These are phyloP conservation scores for Kwoniella sp. DNA, from an alignment of 768 basidiomycete genomes.

Conservation along the genomic window DNA sequence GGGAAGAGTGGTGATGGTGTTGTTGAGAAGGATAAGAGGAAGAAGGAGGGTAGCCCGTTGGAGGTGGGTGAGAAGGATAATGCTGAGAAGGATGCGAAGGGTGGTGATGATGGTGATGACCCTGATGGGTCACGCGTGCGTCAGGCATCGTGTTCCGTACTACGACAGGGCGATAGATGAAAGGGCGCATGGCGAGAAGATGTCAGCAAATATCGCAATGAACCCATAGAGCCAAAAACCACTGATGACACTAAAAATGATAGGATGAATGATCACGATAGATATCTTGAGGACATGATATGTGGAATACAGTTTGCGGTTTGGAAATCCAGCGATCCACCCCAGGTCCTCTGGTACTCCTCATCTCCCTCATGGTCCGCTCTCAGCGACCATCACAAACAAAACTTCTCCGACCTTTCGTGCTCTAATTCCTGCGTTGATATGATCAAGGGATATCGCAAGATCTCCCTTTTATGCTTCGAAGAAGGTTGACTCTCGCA, in stretches of 20 bases:
- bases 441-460: background rate
- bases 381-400: background rate
- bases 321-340: no score
- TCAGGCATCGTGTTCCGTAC: slow-evolving; percentile 22
- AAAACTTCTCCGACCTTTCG: background rate
- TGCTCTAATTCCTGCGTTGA: background rate
- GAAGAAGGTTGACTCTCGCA: background rate
- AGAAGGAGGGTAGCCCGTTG: slow-evolving; percentile 28
- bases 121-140: slow-evolving; percentile 20
- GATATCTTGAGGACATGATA: no score
- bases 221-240: background rate
- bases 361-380: background rate
- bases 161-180: slow-evolving; percentile 18
- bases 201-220: background rate
- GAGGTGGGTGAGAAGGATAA: slow-evolving; percentile 25
- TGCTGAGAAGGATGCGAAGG: slow-evolving; percentile 21
- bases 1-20: slow-evolving; percentile 26
- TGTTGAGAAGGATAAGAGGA: slow-evolving; percentile 25
- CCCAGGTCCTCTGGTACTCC: background rate
- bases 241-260: no score
- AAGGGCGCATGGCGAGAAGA: slow-evolving; percentile 5
- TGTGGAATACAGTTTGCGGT: no score
- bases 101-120: slow-evolving; percentile 27
- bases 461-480: background rate
- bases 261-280: no score